phyloP scores from a whole-genome alignment of 192 early-diverging fungal genomes.

The Backusella tuberculispora region DNA sequence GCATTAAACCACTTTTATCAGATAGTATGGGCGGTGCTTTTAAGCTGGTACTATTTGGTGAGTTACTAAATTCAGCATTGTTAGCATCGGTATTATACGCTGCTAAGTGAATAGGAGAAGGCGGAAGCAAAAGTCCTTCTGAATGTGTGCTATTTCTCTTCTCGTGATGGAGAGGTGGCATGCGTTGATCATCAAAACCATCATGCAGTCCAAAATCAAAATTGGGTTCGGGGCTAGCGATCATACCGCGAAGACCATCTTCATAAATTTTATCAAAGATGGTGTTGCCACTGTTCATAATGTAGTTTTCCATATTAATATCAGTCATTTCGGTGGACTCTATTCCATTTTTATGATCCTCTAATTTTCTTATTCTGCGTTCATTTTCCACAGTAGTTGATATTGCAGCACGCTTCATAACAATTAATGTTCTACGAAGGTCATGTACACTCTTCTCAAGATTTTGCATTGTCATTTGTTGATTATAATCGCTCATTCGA shows the following conservation, averaged over 20 bases:
- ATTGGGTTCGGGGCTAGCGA: slow-evolving; percentile 35
- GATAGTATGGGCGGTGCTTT: slow-evolving; percentile 10
- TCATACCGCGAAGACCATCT: slow-evolving; percentile 41
- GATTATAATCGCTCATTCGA: slow-evolving; percentile 52
- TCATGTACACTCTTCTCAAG: slow-evolving; percentile 59
- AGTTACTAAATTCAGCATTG: not conserved
- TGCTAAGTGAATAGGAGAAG: not conserved
- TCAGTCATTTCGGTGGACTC: slow-evolving; percentile 20
- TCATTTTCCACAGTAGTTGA: slow-evolving; percentile 39
- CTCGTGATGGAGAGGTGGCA: not conserved
- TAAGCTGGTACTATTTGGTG: not conserved
- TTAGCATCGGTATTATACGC: not conserved
- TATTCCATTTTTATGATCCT: slow-evolving; percentile 5
- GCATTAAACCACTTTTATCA: slow-evolving; percentile 21
- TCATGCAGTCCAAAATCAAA: slow-evolving; percentile 9
- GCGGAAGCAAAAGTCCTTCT: slow-evolving; percentile 21
- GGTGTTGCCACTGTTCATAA: slow-evolving; percentile 42
- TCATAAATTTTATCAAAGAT: slow-evolving; percentile 49
- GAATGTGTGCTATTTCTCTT: not conserved
- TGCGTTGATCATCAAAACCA: slow-evolving; percentile 4
- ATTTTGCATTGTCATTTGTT: slow-evolving; percentile 51
- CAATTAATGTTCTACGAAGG: slow-evolving; percentile 56
- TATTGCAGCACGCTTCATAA: slow-evolving; percentile 63
- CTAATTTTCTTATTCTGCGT: slow-evolving; percentile 35
- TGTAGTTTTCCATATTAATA: slow-evolving; percentile 39